Evolutionary conservation across 257 asterid species (phyloP), one percentile per base, ranked within the genome.

Genomic region (Striga asiatica): DNA sequence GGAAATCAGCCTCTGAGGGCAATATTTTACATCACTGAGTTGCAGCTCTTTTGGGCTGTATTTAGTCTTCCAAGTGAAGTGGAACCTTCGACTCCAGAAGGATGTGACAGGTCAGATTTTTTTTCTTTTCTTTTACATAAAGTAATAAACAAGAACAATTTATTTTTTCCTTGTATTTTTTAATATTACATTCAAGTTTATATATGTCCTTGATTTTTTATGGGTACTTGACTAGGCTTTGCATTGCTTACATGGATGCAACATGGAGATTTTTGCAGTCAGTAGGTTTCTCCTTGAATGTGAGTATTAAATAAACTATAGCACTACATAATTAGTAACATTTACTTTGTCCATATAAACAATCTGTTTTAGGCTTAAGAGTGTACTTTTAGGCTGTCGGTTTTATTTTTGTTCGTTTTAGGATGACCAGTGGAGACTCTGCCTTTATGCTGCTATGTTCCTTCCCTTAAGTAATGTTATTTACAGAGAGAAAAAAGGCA

Each of bases 1-100:
- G 97, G 95, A 54, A 76, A 74, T 47, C 72, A 79, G 53, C 95
- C 98, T 14, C 80, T 78, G 56, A 65, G 34, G 49, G 96, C 98
- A 35, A 80, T 87, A 74, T 20, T 70, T 21, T 81, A 84, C 61
- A 56, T 92, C 43, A 74, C 89, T 43, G 93, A 87, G 59, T 64
- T 92, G 80, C 87, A 82, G 68, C 74, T 88, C 54, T 92, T 88
- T 68, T 62, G 81, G 65, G 75, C 84, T 39, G 94, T 92, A 10
- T 84, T 88, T 56, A 71, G 71, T 66, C 88, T 87, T 77, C 98
- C 97, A 29, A 47, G 27, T 39, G 69, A 52, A 7, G 66, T 54
- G 39, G 88, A 77, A 51, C 93, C 95, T 43, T 67, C 80, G 25
- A 35, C 71, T 28, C 70, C 81, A 0, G 80, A 80, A 66, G 83